Evolutionary conservation across 805 yeast genomes (phyloP).

Genomic region (Wickerhamomyces mucosus): DNA sequence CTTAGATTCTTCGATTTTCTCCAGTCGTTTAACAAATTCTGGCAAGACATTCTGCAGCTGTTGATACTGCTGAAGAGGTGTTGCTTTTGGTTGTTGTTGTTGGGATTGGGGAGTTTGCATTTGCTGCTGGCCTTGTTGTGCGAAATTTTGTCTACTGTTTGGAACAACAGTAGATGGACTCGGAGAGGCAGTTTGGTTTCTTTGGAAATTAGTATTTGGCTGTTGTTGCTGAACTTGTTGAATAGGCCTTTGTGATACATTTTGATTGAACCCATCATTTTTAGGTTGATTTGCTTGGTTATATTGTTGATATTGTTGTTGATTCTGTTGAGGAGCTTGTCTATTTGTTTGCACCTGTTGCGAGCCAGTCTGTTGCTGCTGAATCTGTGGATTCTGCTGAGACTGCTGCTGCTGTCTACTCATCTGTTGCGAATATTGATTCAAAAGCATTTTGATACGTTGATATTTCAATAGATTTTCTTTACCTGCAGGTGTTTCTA

Average conservation of each 20-base stretch:
- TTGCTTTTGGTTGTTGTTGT: conserved; percentile 4
- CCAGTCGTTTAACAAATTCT: conserved; percentile 40
- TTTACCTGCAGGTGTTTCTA: conserved; percentile 49
- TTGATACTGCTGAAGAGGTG: conserved; percentile 26
- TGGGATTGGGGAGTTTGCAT: no score
- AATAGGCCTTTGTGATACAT: conserved; percentile 4
- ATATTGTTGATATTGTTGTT: conserved; percentile 4
- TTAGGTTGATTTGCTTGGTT: conserved; percentile 3
- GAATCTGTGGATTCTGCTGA: conserved; percentile 13
- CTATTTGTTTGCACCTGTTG: conserved; percentile 9
- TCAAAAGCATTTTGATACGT: conserved; percentile 48
- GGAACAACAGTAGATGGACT: conserved; percentile 3
- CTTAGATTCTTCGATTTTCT: conserved; percentile 40
- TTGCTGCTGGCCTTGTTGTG: no score
- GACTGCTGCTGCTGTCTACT: conserved; percentile 15
- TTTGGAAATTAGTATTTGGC: not conserved
- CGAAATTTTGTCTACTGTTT: not conserved
- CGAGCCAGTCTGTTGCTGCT: conserved; percentile 8
- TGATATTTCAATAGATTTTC: conserved; percentile 57
- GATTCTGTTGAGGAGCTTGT: conserved; percentile 1
- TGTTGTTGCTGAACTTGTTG: conserved; percentile 14
- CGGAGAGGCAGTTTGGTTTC: conserved; percentile 11
- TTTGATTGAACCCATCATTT: conserved; percentile 12
- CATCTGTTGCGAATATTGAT: conserved; percentile 38
- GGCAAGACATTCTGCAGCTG: conserved; percentile 36